A percentile compares a stretch with the other conserved stretches of the same genome.
phyloP scores from a whole-genome alignment of 1,284 basidiomycete genomes.

The Pholiota adiposa region DNA sequence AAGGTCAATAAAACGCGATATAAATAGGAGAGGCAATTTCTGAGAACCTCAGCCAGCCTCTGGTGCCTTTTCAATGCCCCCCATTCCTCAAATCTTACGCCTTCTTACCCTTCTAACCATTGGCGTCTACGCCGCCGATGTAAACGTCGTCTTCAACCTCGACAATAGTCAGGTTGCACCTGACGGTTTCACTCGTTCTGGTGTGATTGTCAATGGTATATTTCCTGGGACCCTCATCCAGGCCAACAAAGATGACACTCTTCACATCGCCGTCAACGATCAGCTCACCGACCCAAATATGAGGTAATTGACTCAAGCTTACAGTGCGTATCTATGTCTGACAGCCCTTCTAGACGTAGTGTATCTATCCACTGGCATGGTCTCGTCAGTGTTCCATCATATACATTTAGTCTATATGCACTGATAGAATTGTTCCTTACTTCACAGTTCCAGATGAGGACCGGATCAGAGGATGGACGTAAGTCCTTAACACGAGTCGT shows the following conservation, averaged over 20 bases:
- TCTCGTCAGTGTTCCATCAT: slow-evolving; percentile 6
- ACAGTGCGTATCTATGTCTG: neutral
- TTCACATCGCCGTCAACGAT: slow-evolving; percentile 38
- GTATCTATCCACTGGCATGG: slow-evolving; percentile 33
- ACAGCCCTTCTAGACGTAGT: slow-evolving; percentile 9
- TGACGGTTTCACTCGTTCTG: slow-evolving; percentile 31
- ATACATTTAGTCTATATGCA: neutral
- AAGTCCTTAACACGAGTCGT: slow-evolving; percentile 7
- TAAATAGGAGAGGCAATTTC: neutral
- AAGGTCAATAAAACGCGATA: neutral
- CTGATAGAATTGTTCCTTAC: neutral
- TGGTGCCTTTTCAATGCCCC: neutral
- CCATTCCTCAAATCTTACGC: neutral
- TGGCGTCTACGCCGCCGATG: slow-evolving; percentile 16
- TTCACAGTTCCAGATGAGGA: slow-evolving; percentile 33
- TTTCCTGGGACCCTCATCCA: slow-evolving; percentile 42
- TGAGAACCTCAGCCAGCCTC: neutral
- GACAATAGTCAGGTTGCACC: slow-evolving; percentile 28
- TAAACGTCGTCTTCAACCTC: slow-evolving; percentile 26
- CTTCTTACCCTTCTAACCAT: neutral
- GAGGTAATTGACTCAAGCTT: slow-evolving; percentile 19
- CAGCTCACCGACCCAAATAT: slow-evolving; percentile 33
- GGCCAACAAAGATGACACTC: slow-evolving; percentile 33
- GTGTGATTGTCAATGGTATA: slow-evolving; percentile 26
- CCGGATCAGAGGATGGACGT: slow-evolving; percentile 35